phyloP scores from a whole-genome alignment of 148 eudicot genomes.

The Rhododendron simsii region DNA sequence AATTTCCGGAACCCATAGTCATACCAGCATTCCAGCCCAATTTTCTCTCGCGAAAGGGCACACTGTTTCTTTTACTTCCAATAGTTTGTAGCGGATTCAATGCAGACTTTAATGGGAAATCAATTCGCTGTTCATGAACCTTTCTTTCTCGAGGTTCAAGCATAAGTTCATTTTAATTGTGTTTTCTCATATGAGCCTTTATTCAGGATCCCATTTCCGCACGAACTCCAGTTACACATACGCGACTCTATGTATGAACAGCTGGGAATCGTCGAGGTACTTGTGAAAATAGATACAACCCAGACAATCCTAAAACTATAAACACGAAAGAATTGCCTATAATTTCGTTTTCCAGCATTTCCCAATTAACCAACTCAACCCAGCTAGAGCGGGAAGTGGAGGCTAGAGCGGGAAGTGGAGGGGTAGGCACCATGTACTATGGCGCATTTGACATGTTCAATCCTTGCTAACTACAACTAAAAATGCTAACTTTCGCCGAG shows the following conservation, averaged over 20 bases:
- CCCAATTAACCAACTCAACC: neutral
- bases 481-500: too few species aligned
- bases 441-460: too few species aligned
- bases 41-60: neutral
- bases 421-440: too few species aligned
- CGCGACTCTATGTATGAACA: neutral
- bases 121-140: constrained; percentile 1
- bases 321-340: neutral
- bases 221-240: neutral
- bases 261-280: neutral
- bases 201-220: neutral
- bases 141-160: constrained; percentile 13
- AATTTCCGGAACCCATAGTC: neutral
- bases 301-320: neutral
- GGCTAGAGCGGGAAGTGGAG: too few species aligned
- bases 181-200: too few species aligned
- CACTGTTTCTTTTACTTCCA: neutral
- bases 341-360: neutral
- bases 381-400: too few species aligned
- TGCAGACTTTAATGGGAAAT: constrained; percentile 5
- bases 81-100: neutral
- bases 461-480: too few species aligned
- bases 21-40: neutral
- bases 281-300: neutral
- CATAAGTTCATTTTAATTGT: neutral